These are phyloP conservation scores for Raphanus raphanistrum DNA, from an alignment of 345 rosid species.

Conservation along the genomic window DNA sequence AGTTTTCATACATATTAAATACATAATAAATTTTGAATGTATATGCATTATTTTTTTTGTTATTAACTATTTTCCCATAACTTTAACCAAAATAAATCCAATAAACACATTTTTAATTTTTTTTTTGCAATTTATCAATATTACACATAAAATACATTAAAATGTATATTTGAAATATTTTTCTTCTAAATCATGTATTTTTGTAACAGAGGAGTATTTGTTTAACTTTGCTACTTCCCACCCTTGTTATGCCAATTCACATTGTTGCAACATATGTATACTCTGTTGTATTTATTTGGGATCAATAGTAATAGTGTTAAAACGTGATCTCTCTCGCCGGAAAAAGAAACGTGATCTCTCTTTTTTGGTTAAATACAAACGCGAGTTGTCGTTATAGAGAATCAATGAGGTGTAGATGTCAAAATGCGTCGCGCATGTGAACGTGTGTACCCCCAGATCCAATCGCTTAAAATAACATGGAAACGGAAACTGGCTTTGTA, in stretches of 20 bases:
- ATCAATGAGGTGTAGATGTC: neutral
- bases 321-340: neutral
- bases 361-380: neutral
- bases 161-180: too few species aligned
- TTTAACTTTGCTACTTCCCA: neutral
- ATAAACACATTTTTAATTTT: neutral
- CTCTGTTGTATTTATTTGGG: neutral
- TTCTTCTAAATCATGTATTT: neutral
- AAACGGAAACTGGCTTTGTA: neutral
- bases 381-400: neutral
- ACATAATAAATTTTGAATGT: neutral
- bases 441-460: neutral
- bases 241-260: neutral
- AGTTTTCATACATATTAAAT: too few species aligned
- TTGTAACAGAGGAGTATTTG: neutral
- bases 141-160: too few species aligned
- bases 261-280: neutral
- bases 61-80: too few species aligned
- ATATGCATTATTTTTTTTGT: neutral
- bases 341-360: neutral
- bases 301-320: neutral
- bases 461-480: neutral
- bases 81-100: neutral
- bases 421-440: neutral
- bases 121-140: neutral